A percentile compares a stretch with the other conserved stretches of the same genome.
Evolutionary conservation across 2,329 filamentous ascomycete genomes (phyloP).

Genomic region (Calonectria pauciramosa): DNA sequence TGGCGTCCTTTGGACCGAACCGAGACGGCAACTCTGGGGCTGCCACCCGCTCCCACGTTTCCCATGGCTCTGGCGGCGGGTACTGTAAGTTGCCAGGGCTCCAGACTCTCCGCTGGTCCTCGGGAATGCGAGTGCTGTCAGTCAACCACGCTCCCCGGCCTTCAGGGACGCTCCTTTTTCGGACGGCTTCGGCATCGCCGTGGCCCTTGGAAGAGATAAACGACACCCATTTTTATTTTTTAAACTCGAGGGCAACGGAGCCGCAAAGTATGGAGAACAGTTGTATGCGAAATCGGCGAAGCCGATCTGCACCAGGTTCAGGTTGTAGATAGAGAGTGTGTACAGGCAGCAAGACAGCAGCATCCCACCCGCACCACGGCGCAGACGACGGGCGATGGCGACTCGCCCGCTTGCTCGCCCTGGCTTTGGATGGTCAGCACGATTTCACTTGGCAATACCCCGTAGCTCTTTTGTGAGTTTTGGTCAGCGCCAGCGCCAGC

Average conservation of each 20-base stretch:
- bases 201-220: not conserved
- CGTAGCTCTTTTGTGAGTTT: not conserved
- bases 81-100: not conserved
- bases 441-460: not conserved
- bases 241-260: not conserved
- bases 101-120: slow-evolving; percentile 43
- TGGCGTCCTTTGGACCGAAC: slow-evolving; percentile 48
- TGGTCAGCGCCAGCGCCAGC: slow-evolving; percentile 11
- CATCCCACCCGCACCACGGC: not conserved
- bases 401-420: not conserved
- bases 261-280: not conserved
- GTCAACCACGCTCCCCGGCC: slow-evolving; percentile 11
- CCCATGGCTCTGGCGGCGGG: not conserved
- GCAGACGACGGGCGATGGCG: not conserved
- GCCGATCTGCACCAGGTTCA: not conserved
- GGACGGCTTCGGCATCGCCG: slow-evolving; percentile 4
- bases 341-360: not conserved
- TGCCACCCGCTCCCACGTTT: slow-evolving; percentile 17
- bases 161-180: slow-evolving; percentile 4
- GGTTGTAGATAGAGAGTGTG: not conserved
- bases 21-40: slow-evolving; percentile 36
- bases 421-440: slow-evolving; percentile 22
- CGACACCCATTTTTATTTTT: not conserved
- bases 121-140: slow-evolving; percentile 41
- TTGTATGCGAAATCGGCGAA: slow-evolving; percentile 12